These are phyloP conservation scores for Globisporangium splendens DNA, from an alignment of 352 stramenopile species.

Conservation along the genomic window DNA sequence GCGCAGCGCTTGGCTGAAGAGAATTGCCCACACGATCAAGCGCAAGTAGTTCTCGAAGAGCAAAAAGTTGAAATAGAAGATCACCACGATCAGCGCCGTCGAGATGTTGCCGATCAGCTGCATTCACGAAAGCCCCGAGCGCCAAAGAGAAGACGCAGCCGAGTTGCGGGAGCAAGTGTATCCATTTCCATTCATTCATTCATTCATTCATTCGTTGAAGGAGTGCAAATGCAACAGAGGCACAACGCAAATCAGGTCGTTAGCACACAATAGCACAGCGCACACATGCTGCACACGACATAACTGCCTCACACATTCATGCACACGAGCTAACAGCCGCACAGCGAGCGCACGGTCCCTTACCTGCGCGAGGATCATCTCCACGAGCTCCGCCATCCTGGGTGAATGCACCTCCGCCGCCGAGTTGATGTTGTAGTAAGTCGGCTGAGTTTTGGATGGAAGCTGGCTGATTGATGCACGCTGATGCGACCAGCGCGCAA, in stretches of 20 bases:
- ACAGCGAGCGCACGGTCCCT: slow-evolving; percentile 4
- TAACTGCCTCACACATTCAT: no score
- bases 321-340: no score
- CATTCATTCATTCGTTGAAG: neutral
- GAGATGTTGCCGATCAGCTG: slow-evolving; percentile 87
- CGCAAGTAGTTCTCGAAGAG: slow-evolving; percentile 88
- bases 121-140: neutral
- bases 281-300: no score
- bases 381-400: slow-evolving; percentile 76
- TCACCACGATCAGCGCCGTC: slow-evolving; percentile 77
- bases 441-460: slow-evolving; percentile 3
- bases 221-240: neutral
- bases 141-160: neutral
- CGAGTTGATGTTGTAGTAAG: neutral
- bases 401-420: neutral
- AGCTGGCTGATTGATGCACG: slow-evolving; percentile 7
- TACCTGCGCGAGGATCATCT: slow-evolving; percentile 83
- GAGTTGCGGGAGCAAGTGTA: neutral
- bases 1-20: slow-evolving; percentile 83
- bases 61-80: slow-evolving; percentile 90
- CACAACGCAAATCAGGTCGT: no score
- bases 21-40: slow-evolving; percentile 84
- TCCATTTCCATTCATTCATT: slow-evolving; percentile 3
- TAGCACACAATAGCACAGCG: no score
- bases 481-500: neutral